Percentiles rank a stretch among this genome's conserved stretches.
These are phyloP conservation scores for Penicillium odoratum DNA, from an alignment of 495 filamentous ascomycete species.

Conservation along the genomic window DNA sequence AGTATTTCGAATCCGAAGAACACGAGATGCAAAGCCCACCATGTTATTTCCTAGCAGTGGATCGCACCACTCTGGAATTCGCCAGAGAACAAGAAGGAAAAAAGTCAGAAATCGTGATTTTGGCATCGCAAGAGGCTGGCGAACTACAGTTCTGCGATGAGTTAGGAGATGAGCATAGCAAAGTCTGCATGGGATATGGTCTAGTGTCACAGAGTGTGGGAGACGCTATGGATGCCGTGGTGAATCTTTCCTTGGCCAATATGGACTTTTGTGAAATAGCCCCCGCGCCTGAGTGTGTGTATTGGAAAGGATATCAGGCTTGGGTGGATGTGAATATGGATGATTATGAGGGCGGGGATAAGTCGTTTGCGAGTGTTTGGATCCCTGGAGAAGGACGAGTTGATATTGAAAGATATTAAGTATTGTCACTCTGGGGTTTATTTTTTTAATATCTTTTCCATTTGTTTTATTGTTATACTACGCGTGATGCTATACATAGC, in stretches of 20 bases:
- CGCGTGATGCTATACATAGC: too few relatives aligned
- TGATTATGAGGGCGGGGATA: background rate
- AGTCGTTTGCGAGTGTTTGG: background rate
- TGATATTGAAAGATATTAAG: background rate
- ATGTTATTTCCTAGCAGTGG: background rate
- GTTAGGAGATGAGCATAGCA: background rate
- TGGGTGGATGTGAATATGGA: constrained; percentile 1
- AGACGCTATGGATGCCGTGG: background rate
- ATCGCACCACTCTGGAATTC: background rate
- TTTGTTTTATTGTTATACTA: too few relatives aligned
- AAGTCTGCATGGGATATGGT: background rate
- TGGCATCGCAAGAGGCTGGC: background rate
- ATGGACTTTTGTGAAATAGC: background rate
- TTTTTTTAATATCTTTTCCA: too few relatives aligned
- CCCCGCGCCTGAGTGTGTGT: background rate
- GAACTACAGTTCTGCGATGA: background rate
- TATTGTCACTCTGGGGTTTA: too few relatives aligned
- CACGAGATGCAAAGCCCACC: background rate
- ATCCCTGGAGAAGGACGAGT: background rate
- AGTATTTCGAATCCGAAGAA: constrained; percentile 2
- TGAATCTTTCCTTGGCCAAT: background rate
- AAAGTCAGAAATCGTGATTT: background rate
- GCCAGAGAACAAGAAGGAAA: background rate
- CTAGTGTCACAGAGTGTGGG: background rate
- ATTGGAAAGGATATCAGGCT: constrained; percentile 1